Base-by-base conservation (phyloP, 768 basidiomycete genomes). In the Tulasnella calospora region DNA sequence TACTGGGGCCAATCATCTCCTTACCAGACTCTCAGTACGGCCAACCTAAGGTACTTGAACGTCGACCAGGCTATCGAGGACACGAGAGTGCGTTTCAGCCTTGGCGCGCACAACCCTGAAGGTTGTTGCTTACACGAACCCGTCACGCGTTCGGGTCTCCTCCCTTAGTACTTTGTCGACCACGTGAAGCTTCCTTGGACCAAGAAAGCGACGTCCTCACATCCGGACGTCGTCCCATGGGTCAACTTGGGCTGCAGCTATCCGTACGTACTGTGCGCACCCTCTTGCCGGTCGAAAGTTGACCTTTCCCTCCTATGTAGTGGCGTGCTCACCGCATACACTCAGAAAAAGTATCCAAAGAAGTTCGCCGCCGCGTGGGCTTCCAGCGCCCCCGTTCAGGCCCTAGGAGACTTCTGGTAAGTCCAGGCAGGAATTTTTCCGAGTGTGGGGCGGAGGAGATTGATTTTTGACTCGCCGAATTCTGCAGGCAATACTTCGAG, bases 1-100 rank as follows among this genome's bases (percentile, higher is more conserved):
- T 78, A 78, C 41, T 78, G 71, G 69, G 77, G 77, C 17, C 4
- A 41, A 38, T 78, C 77, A 19, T 78, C 77, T 33, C 77, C 77
- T 21, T 78, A 44, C 30, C 3, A 19, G 5, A 72, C 13, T 9
- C 30, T 78, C 3, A 78, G 6, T n/a, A 72, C 77, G 27, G 36
- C 27, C 10, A 72, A 78, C 71, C 38, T 78, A 8, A 40, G 72
- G 38, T 73, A 78, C 27, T 30, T 78, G 17, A 23, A 17, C 23
- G 7, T 78, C 10, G 69, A 30, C 12, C 69, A 78, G 35, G 71
- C 70, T 8, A 72, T 78, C 30, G 77, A 78, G 35, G 77, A 78
- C 23, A 23, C 12, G 3, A 44, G 30, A 15, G 77, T 78, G 5
- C 2, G 77, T 78, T 3, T 40, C n/a, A 13, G 0, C 12, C 36